A percentile compares a stretch with the other conserved stretches of the same genome.
phyloP scores from a whole-genome alignment of 306 rosid species.

The Gastrolobium bilobum region DNA sequence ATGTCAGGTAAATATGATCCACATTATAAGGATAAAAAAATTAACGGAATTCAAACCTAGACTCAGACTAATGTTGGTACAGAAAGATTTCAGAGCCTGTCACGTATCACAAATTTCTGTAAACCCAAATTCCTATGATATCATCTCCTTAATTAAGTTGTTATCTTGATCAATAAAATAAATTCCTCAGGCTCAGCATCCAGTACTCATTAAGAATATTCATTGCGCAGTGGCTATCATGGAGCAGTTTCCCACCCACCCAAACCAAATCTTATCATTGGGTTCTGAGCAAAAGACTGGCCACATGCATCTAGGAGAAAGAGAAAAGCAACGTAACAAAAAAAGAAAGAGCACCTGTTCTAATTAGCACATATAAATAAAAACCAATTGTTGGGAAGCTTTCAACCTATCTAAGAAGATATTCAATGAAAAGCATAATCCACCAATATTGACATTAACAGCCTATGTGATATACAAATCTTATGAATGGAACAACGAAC shows the following conservation, averaged over 20 bases:
- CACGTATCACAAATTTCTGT: slow-evolving; percentile 4
- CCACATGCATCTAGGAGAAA: not conserved
- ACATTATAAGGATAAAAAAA: not conserved
- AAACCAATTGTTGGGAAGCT: not conserved
- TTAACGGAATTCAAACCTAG: slow-evolving; percentile 16
- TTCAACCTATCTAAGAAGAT: not conserved
- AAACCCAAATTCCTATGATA: not conserved
- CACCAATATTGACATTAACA: not conserved
- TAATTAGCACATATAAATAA: not conserved
- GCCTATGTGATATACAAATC: not conserved
- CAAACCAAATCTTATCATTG: not conserved
- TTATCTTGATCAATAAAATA: slow-evolving; percentile 11
- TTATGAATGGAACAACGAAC: not conserved
- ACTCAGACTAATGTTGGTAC: not conserved
- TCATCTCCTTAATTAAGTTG: not conserved
- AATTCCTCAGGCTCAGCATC: not conserved
- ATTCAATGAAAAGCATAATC: not conserved
- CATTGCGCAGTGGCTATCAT: not conserved
- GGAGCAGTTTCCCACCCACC: slow-evolving; percentile 23
- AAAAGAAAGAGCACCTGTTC: not conserved
- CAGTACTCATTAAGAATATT: slow-evolving; percentile 10
- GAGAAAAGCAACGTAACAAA: not conserved
- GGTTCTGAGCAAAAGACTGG: not conserved
- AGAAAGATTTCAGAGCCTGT: not conserved
- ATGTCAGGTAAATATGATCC: slow-evolving; percentile 17